Evolutionary conservation across 2,329 filamentous ascomycete species (phyloP), one percentile per base, ranked within the genome.

Genomic region (Zasmidium angulare): DNA sequence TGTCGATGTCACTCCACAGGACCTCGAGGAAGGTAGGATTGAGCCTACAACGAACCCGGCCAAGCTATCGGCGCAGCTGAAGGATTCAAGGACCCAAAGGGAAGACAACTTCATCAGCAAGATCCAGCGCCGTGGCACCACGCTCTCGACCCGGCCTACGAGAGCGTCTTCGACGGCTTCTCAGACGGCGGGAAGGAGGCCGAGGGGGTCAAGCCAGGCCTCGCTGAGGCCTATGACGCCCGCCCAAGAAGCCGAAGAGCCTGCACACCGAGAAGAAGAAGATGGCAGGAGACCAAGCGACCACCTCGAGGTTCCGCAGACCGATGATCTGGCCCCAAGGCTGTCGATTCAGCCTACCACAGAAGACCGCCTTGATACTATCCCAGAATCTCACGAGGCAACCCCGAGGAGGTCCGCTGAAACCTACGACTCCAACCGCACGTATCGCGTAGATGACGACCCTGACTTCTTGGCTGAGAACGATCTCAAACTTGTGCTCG

Each of bases 51-150:
- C 71, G 0, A 72, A 78, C 51, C 74, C 75, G 24, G 69, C 72
- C 17, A 77, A 76, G 56, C 74, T 78, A 50, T 74, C 75, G 12
- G 78, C 79, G 11, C 76, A 79, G 65, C 74, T 80, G 20, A 76
- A 78, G 56, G 78, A 80, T 66, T 75, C 77, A 65, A 63, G 79
- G 69, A 72, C 74, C 58, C 67, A 79, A 69, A 64, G 68, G 50
- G 68, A 70, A 46, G 63, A 66, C 52, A 70, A 68, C 59, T 68
- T 67, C 59, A 50, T 68, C 53, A 63, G 53, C 46, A 61, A 36
- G 20, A 50, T 69, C 50, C 64, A 50, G 22, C 50, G 59, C 12
- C 61, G 64, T 47, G 58, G 65, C 24, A 64, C 58, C 1, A 67
- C 66, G 17, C n/a, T 58, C 49, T 58, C 62, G 46, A 56, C 55